Conservation (phyloP, 164 flowering plant species). For the Macadamia tetraphylla region DNA sequence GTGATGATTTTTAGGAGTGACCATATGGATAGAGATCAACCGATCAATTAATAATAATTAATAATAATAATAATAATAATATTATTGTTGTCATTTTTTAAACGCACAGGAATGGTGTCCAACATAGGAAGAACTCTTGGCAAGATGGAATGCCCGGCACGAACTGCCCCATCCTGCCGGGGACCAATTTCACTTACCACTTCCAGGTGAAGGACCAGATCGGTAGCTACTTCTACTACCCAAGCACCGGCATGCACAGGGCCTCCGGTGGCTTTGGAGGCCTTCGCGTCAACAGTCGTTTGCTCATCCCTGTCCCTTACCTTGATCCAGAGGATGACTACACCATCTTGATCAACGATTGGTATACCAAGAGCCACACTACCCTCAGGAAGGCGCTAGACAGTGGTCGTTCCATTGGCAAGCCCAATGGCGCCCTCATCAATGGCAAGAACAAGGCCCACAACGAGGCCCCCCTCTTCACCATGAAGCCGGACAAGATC, state of each 20-base stretch:
- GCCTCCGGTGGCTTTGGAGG: slow-evolving; percentile 41
- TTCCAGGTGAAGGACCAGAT: slow-evolving; percentile 52
- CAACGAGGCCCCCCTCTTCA: slow-evolving; percentile 23
- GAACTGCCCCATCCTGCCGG: slow-evolving; percentile 46
- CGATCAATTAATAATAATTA: too few relatives aligned
- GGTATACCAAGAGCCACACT: slow-evolving; percentile 38
- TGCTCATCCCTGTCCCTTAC: slow-evolving; percentile 40
- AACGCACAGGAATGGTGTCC: slow-evolving; percentile 33
- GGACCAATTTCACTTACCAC: slow-evolving; percentile 41
- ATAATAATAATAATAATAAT: too few relatives aligned
- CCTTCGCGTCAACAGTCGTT: slow-evolving; percentile 35
- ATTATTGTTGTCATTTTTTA: too few relatives aligned
- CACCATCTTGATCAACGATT: slow-evolving; percentile 46
- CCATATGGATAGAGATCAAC: too few relatives aligned
- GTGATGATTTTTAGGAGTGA: too few relatives aligned
- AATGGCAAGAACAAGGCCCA: slow-evolving; percentile 30
- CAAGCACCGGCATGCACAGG: slow-evolving; percentile 25
- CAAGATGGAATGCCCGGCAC: slow-evolving; percentile 41
- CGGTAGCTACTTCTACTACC: slow-evolving; percentile 46
- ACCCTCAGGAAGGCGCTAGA: slow-evolving; percentile 22
- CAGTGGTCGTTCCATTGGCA: slow-evolving; percentile 25
- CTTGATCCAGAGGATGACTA: slow-evolving; percentile 48
- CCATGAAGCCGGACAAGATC: slow-evolving; percentile 37
- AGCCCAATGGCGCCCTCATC: slow-evolving; percentile 36
- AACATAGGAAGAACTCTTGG: slow-evolving; percentile 60